These are phyloP conservation scores for Dacryopinax primogenitus DNA, from an alignment of 768 basidiomycete genomes.

Conservation along the genomic window DNA sequence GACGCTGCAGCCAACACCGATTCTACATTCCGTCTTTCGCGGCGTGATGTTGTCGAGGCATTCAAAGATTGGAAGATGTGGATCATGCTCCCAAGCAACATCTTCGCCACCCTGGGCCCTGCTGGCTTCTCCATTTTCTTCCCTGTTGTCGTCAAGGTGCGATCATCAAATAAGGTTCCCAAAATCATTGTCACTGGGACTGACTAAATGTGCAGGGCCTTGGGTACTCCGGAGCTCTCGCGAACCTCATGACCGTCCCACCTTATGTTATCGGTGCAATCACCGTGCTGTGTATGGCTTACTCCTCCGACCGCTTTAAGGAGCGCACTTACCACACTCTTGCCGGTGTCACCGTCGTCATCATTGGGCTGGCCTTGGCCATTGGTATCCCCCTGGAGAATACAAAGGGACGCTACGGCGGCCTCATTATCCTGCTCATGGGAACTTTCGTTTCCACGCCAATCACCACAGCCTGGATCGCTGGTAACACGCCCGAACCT, in stretches of 20 bases:
- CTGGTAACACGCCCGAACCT: slow-evolving; percentile 15
- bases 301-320: slow-evolving; percentile 23
- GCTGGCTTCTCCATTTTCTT: slow-evolving; percentile 6
- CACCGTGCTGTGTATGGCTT: slow-evolving; percentile 23
- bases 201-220: background rate
- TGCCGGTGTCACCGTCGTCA: background rate
- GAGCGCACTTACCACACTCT: slow-evolving; percentile 25
- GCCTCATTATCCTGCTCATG: background rate
- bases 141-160: slow-evolving; percentile 5
- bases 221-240: background rate
- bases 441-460: slow-evolving; percentile 1
- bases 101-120: slow-evolving; percentile 1
- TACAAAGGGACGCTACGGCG: background rate
- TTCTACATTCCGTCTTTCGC: background rate
- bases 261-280: slow-evolving; percentile 18
- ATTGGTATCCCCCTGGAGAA: slow-evolving; percentile 2
- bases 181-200: background rate
- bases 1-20: background rate
- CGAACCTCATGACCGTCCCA: slow-evolving; percentile 13
- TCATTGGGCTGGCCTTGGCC: background rate
- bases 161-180: background rate
- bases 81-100: slow-evolving; percentile 7
- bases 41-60: background rate
- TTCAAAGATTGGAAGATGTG: slow-evolving; percentile 7
- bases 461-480: slow-evolving; percentile 9